Evolutionary conservation across 495 filamentous ascomycete species (phyloP), one percentile per base, ranked within the genome.

Genomic region (Penicillium longicatenatum): DNA sequence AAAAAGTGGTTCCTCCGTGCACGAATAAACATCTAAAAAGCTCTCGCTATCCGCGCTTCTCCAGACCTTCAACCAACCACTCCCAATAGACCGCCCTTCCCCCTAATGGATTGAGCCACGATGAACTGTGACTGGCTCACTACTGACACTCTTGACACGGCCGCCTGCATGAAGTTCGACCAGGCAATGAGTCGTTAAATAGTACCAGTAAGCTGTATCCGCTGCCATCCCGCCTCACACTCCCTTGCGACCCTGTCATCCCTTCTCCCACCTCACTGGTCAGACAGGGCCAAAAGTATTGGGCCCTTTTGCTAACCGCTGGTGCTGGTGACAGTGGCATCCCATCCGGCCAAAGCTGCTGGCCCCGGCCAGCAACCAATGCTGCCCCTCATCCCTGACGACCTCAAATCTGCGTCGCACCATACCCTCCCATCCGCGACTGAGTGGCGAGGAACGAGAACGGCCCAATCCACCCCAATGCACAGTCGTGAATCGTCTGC

Each of bases 401-500:
- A 78, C 51, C 64, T 71, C 19, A 72, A 61, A 57, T 62, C 68
- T 46, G 62, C 66, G 66, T 75, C 76, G 67, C 76, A 76, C 65
- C 75, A 77, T 67, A 69, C 45, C 42, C 66, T 76, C 52, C 58
- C 72, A 56, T 75, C 76, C 53, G 66, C 72, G 55, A 63, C 72
- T 51, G 77, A 78, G 43, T 69, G 75, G 41, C 65, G 75, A 60
- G 73, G 70, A 17, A 69, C 73, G 26, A 72, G 72, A 55, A 77
- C 74, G 24, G 69, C 70, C 52, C 84, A 84, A 57, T 79, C 81
- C 4, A 74, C 78, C 56, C 79, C 80, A 41, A 74, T 81, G 61
- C 78, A 78, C 60, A 78, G 76, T 50, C 70, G 76, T 57, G 76
- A 79, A 61, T 64, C 76, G 26, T 79, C 76, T 41, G 54, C 73